Percentiles rank a stretch among this genome's conserved stretches.
Evolutionary conservation across 257 asterid species (phyloP).

Genomic region (Nicotiana sylvestris): DNA sequence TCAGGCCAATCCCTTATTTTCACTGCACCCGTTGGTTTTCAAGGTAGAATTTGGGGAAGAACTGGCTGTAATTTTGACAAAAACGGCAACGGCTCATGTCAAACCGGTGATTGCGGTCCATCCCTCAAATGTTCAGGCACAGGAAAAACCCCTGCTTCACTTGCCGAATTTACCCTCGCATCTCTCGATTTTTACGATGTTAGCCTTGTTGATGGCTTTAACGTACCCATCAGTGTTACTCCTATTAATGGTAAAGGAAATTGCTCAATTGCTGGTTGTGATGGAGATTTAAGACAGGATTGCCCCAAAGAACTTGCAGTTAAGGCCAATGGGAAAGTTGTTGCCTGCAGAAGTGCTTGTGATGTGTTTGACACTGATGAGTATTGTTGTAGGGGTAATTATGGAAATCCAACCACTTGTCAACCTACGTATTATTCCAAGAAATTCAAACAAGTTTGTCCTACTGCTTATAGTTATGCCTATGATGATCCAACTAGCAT

Average conservation of each 20-base stretch:
- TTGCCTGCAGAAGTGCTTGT: constrained; percentile 87
- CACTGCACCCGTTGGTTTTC: constrained; percentile 73
- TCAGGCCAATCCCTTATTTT: constrained; percentile 51
- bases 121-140: constrained; percentile 55
- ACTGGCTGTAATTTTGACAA: constrained; percentile 81
- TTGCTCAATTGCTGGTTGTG: constrained; percentile 80
- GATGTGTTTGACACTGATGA: constrained; percentile 82
- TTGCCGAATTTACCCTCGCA: constrained; percentile 85
- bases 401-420: constrained; percentile 72
- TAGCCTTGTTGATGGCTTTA: constrained; percentile 90
- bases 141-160: constrained; percentile 69
- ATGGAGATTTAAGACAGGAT: constrained; percentile 44
- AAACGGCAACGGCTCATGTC: constrained; percentile 69
- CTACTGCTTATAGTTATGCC: constrained; percentile 83
- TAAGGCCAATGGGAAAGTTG: constrained; percentile 39
- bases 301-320: constrained; percentile 73
- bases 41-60: constrained; percentile 89
- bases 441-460: constrained; percentile 70
- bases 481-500: constrained; percentile 89
- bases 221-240: constrained; percentile 62
- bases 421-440: constrained; percentile 75
- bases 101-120: constrained; percentile 73
- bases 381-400: constrained; percentile 73
- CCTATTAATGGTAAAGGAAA: constrained; percentile 72
- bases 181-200: constrained; percentile 70